phyloP scores from a whole-genome alignment of 2,329 filamentous ascomycete species.

The Rhinocladiella similis region DNA sequence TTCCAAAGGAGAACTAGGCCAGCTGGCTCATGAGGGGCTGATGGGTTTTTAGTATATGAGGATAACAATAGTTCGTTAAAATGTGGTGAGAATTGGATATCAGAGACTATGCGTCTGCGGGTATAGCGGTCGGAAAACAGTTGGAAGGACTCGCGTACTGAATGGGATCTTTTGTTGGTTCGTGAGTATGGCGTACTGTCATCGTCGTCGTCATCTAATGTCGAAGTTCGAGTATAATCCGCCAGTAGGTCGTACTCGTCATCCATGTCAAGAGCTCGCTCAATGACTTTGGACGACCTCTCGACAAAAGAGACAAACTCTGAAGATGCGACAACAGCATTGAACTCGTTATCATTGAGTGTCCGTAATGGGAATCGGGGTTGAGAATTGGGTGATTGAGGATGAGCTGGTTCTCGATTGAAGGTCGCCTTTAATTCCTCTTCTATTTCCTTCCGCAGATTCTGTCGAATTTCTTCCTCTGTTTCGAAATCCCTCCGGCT shows the following conservation, averaged over 20 bases:
- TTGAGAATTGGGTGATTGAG: slow-evolving; percentile 45
- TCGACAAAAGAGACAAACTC: slow-evolving; percentile 97
- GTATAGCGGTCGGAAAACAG: slow-evolving; percentile 96
- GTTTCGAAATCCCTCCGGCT: slow-evolving; percentile 77
- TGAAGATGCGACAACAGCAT: slow-evolving; percentile 85
- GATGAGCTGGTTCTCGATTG: slow-evolving; percentile 33
- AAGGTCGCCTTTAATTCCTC: slow-evolving; percentile 77
- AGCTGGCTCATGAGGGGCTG: slow-evolving; percentile 89
- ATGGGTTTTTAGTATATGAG: slow-evolving; percentile 95
- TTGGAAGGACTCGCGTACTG: slow-evolving; percentile 76
- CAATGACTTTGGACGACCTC: slow-evolving; percentile 93
- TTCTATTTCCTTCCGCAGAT: slow-evolving; percentile 84
- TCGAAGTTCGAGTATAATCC: slow-evolving; percentile 83
- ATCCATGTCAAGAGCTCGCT: slow-evolving; percentile 81
- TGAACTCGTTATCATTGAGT: slow-evolving; percentile 79
- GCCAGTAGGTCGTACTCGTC: slow-evolving; percentile 95
- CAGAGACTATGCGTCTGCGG: slow-evolving; percentile 95
- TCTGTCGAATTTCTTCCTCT: slow-evolving; percentile 85
- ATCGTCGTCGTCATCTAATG: slow-evolving; percentile 74
- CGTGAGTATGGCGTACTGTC: slow-evolving; percentile 41
- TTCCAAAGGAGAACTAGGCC: slow-evolving; percentile 98
- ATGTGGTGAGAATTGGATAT: slow-evolving; percentile 86
- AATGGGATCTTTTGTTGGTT: slow-evolving; percentile 28
- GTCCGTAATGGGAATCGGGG: slow-evolving; percentile 73
- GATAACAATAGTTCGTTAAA: slow-evolving; percentile 90